Evolutionary conservation across 495 filamentous ascomycete genomes (phyloP).

Genomic region (Collariella sp.): DNA sequence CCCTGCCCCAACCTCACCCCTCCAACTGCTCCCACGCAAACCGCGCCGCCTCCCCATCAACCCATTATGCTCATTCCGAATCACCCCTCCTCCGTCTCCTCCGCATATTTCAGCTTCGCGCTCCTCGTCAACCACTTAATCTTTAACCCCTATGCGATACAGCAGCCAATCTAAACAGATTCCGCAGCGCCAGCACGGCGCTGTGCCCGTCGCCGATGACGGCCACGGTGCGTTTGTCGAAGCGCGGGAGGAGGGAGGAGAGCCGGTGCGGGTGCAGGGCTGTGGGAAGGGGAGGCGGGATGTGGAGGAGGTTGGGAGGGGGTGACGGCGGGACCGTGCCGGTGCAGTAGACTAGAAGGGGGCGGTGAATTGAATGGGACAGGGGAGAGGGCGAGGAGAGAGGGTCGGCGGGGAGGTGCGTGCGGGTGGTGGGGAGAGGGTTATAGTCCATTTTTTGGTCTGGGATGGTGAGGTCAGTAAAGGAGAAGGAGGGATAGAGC

Average conservation of each 20-base stretch:
- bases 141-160: slow-evolving; percentile 36
- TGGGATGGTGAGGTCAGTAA: neutral
- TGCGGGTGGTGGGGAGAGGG: neutral
- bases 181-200: slow-evolving; percentile 34
- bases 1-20: slow-evolving; percentile 32
- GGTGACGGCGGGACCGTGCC: slow-evolving; percentile 7
- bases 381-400: neutral
- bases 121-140: slow-evolving; percentile 22
- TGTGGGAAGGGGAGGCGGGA: slow-evolving; percentile 2
- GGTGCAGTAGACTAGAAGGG: slow-evolving; percentile 20
- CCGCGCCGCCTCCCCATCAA: slow-evolving; percentile 22
- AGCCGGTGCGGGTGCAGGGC: slow-evolving; percentile 10
- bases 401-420: no score
- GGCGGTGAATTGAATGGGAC: neutral
- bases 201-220: slow-evolving; percentile 21
- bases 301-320: neutral
- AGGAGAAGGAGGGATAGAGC: neutral
- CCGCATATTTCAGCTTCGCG: slow-evolving; percentile 15
- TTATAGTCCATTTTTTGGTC: slow-evolving; percentile 8
- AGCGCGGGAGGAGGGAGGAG: neutral
- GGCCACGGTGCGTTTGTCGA: slow-evolving; percentile 7
- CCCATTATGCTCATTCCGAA: slow-evolving; percentile 27
- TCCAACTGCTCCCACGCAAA: slow-evolving; percentile 20
- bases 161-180: slow-evolving; percentile 39
- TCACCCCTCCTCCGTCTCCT: slow-evolving; percentile 9